Percentiles rank a stretch among this genome's conserved stretches.
Evolutionary conservation across 2,329 filamentous ascomycete species (phyloP).

Genomic region (Aspergillus fumigatiaffinis): DNA sequence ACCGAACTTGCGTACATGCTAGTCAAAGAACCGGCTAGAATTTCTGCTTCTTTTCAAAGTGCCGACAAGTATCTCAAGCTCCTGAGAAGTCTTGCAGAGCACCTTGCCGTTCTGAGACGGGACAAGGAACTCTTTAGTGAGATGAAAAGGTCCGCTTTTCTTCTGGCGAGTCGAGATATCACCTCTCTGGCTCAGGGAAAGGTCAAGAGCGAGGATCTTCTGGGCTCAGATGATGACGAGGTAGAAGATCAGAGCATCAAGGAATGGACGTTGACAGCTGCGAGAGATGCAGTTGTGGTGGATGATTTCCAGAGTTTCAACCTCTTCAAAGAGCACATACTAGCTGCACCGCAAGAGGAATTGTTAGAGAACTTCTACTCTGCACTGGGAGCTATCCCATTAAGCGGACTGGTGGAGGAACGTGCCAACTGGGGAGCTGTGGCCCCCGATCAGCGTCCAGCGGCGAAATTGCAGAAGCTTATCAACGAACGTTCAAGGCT

Average conservation of each 20-base stretch:
- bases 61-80: slow-evolving; percentile 83
- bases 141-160: slow-evolving; percentile 70
- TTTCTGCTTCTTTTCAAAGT: slow-evolving; percentile 74
- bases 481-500: slow-evolving; percentile 84
- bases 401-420: slow-evolving; percentile 75
- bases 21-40: slow-evolving; percentile 75
- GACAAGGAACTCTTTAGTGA: slow-evolving; percentile 74
- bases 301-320: slow-evolving; percentile 89
- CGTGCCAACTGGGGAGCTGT: slow-evolving; percentile 67
- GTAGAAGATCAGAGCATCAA: slow-evolving; percentile 65
- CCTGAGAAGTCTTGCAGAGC: slow-evolving; percentile 74
- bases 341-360: slow-evolving; percentile 89
- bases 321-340: slow-evolving; percentile 77
- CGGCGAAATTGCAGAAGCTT: slow-evolving; percentile 68
- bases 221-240: slow-evolving; percentile 43
- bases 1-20: slow-evolving; percentile 77
- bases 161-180: slow-evolving; percentile 79
- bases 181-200: slow-evolving; percentile 27
- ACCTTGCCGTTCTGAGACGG: slow-evolving; percentile 64
- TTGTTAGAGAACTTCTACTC: slow-evolving; percentile 78
- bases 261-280: slow-evolving; percentile 72
- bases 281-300: slow-evolving; percentile 69
- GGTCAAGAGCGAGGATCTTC: slow-evolving; percentile 11
- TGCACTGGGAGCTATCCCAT: slow-evolving; percentile 69
- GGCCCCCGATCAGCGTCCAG: slow-evolving; percentile 64